These are phyloP conservation scores for Populus ilicifolia DNA, from an alignment of 345 rosid genomes.

Conservation along the genomic window DNA sequence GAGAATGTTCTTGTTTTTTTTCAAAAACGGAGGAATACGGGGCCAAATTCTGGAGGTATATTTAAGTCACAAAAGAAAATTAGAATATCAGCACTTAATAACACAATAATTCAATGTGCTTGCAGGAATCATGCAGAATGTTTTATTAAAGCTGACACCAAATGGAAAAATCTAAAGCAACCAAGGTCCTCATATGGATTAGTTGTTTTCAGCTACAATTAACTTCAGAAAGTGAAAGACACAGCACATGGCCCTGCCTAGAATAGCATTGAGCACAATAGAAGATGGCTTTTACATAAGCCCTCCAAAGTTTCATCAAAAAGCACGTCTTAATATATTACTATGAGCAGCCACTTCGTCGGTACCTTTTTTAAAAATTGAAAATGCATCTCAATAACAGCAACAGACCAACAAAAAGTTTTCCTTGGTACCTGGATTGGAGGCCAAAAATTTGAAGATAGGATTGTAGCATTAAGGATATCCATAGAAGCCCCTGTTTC, in stretches of 20 bases:
- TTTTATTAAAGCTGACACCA: neutral
- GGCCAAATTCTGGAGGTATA: too few relatives aligned
- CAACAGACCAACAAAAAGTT: neutral
- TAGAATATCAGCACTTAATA: neutral
- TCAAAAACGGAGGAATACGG: too few relatives aligned
- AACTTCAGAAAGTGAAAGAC: neutral
- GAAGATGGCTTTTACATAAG: neutral
- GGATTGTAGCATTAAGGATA: slow-evolving; percentile 69
- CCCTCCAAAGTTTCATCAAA: neutral
- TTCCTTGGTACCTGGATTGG: slow-evolving; percentile 66
- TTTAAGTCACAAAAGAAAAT: too few relatives aligned
- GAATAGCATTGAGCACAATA: neutral
- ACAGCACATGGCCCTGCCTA: neutral
- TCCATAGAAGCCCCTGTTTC: slow-evolving; percentile 53
- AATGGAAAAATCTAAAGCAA: neutral
- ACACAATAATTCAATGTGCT: neutral
- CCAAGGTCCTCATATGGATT: too few relatives aligned
- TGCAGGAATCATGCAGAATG: neutral
- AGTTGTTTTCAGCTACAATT: neutral
- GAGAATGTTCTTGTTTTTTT: too few relatives aligned
- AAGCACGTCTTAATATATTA: neutral
- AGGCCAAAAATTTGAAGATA: slow-evolving; percentile 97
- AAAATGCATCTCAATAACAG: neutral
- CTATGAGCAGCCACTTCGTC: neutral
- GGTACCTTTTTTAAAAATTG: neutral